These are phyloP conservation scores for Hydnum rufescens DNA, from an alignment of 768 basidiomycete species.

Conservation along the genomic window DNA sequence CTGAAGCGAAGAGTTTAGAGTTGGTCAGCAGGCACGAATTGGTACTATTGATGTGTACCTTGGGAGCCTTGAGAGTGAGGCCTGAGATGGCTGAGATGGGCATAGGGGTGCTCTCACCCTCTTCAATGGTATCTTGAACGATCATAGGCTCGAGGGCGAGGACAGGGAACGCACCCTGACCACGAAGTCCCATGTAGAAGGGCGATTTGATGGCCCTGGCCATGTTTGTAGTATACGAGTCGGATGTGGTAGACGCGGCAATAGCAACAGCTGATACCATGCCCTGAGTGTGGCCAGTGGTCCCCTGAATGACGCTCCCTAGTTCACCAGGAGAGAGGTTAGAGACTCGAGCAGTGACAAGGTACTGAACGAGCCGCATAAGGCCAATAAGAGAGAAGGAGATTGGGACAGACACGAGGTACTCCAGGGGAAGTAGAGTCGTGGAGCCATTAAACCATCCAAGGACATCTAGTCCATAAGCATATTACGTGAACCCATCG, in stretches of 20 bases:
- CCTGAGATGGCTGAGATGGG: slow-evolving; percentile 91
- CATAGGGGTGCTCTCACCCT: slow-evolving; percentile 80
- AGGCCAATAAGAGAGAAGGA: slow-evolving; percentile 93
- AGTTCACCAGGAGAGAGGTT: slow-evolving; percentile 65
- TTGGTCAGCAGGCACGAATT: slow-evolving; percentile 67
- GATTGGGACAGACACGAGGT: slow-evolving; percentile 81
- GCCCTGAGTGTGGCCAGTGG: slow-evolving; percentile 96
- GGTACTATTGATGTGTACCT: slow-evolving; percentile 66
- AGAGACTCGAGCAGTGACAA: slow-evolving; percentile 55
- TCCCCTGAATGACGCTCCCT: slow-evolving; percentile 52
- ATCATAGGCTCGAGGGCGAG: slow-evolving; percentile 76
- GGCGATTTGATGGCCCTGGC: slow-evolving; percentile 78
- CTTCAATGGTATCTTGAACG: slow-evolving; percentile 70
- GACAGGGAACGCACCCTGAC: slow-evolving; percentile 85
- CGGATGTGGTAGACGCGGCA: slow-evolving; percentile 55
- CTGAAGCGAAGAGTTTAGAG: slow-evolving; percentile 66
- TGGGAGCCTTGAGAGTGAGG: slow-evolving; percentile 50
- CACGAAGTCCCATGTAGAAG: slow-evolving; percentile 83
- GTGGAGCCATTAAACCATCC: slow-evolving; percentile 62
- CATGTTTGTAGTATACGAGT: slow-evolving; percentile 54
- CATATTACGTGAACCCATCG: slow-evolving; percentile 29
- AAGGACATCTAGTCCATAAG: slow-evolving; percentile 57
- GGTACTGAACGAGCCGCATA: slow-evolving; percentile 87
- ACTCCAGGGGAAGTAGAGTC: slow-evolving; percentile 80
- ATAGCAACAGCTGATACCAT: slow-evolving; percentile 86